Evolutionary conservation across 371 early-diverging fungal genomes (phyloP), one percentile per base, ranked within the genome.

Genomic region (Mortierella sp.): DNA sequence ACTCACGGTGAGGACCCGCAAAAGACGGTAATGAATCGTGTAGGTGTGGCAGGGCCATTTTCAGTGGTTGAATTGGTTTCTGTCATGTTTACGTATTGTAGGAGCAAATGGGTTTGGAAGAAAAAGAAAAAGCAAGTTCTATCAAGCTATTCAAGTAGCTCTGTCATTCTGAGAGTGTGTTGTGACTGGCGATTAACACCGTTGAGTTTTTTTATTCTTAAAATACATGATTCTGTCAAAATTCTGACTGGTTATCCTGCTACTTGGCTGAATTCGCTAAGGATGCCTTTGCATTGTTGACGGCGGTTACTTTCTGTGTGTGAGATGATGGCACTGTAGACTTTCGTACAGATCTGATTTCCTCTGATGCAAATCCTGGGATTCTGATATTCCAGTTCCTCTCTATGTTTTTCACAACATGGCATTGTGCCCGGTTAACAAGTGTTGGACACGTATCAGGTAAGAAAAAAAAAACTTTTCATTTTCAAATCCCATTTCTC

Each of bases 331-430:
- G 87, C 26, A 91, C 86, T 1, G 84, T 83, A 6, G 93, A 79
- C 72, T 94, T 94, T 53, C 93, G 85, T 40, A 93, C 86, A 10
- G 94, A 89, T 62, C 95, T 80, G 58, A 93, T 92, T 75, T 93
- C 94, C 73, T 95, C 96, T 17, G 93, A 86, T 1, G 95, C 93
- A 81, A 94, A 95, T 31, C 96, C 96, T 62, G 97, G 96, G 70
- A 97, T 94, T 66, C 97, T 91, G 51, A 97, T 93, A 75, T 96
- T 96, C 96, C 96, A 97, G 76, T 95, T 95, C 54, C 96, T 92
- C 84, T 97, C 97, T 91, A 76, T n/a, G 13, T 53, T 17, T 53
- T 53, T 28, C 29, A 47, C n/a, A n/a, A 40, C 5, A 15, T 9
- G 5, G 10, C 40, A 10, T n/a, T n/a, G 6, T n/a, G n/a, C 17